These are phyloP conservation scores for Lavandula angustifolia DNA, from an alignment of 257 asterid species.

Conservation along the genomic window DNA sequence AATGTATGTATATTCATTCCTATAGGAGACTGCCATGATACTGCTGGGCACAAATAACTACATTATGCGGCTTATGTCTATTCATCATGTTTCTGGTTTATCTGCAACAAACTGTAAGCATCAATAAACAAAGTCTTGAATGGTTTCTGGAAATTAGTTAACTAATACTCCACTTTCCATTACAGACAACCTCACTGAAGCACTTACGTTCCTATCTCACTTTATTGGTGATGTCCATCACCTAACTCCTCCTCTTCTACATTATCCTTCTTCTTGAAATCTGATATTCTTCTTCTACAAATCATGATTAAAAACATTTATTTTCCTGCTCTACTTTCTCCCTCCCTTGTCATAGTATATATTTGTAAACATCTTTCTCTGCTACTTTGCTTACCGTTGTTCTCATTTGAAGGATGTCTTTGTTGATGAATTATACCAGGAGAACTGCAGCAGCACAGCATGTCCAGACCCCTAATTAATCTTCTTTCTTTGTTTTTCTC, in stretches of 20 bases:
- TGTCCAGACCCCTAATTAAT: slow-evolving; percentile 72
- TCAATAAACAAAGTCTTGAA: slow-evolving; percentile 15
- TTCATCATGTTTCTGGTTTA: slow-evolving; percentile 35
- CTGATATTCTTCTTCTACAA: too few species aligned
- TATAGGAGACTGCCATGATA: slow-evolving; percentile 91
- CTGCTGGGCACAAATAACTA: slow-evolving; percentile 72
- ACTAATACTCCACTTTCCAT: slow-evolving; percentile 26
- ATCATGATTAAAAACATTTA: slow-evolving; percentile 1
- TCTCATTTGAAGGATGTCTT: slow-evolving; percentile 47
- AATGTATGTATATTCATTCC: too few species aligned
- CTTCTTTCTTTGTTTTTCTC: slow-evolving; percentile 10
- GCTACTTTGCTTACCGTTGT: slow-evolving; percentile 9
- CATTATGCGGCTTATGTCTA: slow-evolving; percentile 68
- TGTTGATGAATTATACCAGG: slow-evolving; percentile 42
- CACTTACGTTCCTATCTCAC: slow-evolving; percentile 89
- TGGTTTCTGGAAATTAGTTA: slow-evolving; percentile 20
- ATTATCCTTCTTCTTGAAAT: slow-evolving; percentile 7
- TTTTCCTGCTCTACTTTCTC: background rate
- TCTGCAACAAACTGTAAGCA: slow-evolving; percentile 56
- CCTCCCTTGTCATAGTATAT: slow-evolving; percentile 4
- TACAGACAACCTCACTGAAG: slow-evolving; percentile 94
- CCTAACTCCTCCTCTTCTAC: slow-evolving; percentile 37
- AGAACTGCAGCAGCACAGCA: slow-evolving; percentile 59
- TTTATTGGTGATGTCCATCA: slow-evolving; percentile 95
- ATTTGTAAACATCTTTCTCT: background rate